Conservation (phyloP, 805 yeast genomes). For the Kodamaea kaohsiungensis region DNA sequence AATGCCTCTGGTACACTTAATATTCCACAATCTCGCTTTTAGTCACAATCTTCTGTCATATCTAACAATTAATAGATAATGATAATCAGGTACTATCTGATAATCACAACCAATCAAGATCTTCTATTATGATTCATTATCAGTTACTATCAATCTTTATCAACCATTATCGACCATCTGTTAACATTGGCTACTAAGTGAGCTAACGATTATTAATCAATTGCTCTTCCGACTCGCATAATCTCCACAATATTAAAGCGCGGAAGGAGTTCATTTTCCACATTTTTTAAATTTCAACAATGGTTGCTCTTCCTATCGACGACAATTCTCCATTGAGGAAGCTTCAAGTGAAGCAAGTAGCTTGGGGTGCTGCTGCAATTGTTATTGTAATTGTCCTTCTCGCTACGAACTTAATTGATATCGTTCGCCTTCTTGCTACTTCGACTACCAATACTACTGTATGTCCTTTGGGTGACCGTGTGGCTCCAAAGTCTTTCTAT, state of each 20-base stretch:
- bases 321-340: slow-evolving; percentile 9
- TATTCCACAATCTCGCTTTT: not conserved
- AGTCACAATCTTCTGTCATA: too few species aligned
- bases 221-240: too few species aligned
- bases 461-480: slow-evolving; percentile 27
- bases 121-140: too few species aligned
- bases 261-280: not conserved
- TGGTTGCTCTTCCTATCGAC: slow-evolving; percentile 13
- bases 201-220: too few species aligned
- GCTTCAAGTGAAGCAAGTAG: slow-evolving; percentile 5
- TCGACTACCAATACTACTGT: slow-evolving; percentile 15
- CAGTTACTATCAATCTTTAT: too few species aligned
- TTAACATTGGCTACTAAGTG: too few species aligned
- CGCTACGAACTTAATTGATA: slow-evolving; percentile 20
- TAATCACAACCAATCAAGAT: too few species aligned
- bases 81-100: too few species aligned
- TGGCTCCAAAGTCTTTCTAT: slow-evolving; percentile 28
- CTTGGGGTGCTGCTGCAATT: slow-evolving; percentile 12
- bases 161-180: too few species aligned
- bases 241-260: too few species aligned
- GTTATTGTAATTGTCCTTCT: slow-evolving; percentile 13
- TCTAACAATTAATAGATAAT: too few species aligned
- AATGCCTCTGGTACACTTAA: too few species aligned
- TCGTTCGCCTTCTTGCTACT: slow-evolving; percentile 18
- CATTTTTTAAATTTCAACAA: slow-evolving; percentile 11